Evolutionary conservation across 805 yeast species (phyloP).

Genomic region (Candida pseudofarinosa): DNA sequence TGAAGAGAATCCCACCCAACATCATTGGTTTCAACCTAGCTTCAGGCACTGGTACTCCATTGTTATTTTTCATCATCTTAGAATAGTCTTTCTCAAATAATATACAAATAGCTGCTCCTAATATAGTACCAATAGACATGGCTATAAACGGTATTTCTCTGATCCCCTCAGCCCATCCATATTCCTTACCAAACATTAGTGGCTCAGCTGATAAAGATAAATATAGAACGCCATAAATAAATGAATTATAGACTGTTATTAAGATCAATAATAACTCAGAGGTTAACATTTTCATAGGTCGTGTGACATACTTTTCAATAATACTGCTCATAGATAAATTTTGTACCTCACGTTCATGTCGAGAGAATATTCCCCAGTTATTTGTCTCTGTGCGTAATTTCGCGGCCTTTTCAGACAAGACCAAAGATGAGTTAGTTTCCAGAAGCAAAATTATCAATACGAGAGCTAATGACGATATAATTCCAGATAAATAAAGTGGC

Average conservation of each 20-base stretch:
- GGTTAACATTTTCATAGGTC: slow-evolving; percentile 28
- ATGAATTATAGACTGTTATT: slow-evolving; percentile 35
- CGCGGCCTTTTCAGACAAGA: slow-evolving; percentile 60
- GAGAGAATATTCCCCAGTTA: slow-evolving; percentile 79
- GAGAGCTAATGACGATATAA: slow-evolving; percentile 46
- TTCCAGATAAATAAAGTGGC: slow-evolving; percentile 70
- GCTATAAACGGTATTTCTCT: slow-evolving; percentile 72
- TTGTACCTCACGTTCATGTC: slow-evolving; percentile 47
- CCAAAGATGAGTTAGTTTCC: slow-evolving; percentile 72
- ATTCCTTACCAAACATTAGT: slow-evolving; percentile 35
- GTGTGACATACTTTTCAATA: slow-evolving; percentile 17
- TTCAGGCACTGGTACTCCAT: background rate
- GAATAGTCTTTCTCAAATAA: slow-evolving; percentile 45
- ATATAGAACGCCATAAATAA: slow-evolving; percentile 39
- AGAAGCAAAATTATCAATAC: slow-evolving; percentile 42
- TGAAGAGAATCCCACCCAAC: background rate
- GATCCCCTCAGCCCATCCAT: slow-evolving; percentile 52
- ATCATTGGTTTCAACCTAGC: background rate
- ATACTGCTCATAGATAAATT: slow-evolving; percentile 14
- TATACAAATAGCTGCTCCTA: slow-evolving; percentile 51
- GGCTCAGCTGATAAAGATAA: slow-evolving; percentile 34
- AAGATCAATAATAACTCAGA: slow-evolving; percentile 31
- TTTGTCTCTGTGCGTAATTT: slow-evolving; percentile 63
- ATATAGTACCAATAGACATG: slow-evolving; percentile 56
- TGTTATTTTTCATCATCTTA: background rate